Evolutionary conservation across 2,329 filamentous ascomycete genomes (phyloP), one percentile per base, ranked within the genome.

Genomic region (Fusarium neocosmosporiellum): DNA sequence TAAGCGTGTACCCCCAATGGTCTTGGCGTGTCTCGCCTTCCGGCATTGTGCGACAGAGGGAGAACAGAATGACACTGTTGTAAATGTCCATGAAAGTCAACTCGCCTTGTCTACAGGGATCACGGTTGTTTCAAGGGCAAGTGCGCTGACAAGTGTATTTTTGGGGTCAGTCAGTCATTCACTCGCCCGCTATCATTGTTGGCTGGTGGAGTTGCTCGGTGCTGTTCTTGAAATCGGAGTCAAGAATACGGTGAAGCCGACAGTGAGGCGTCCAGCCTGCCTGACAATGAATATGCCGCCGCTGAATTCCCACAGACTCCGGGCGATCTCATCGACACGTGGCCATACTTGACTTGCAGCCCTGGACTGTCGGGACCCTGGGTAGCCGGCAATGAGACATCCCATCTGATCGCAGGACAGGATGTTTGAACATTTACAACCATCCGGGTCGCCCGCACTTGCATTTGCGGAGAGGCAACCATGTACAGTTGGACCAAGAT

Each of bases 301-400:
- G 16, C 24, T 50, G 46, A 29, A 50, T 29, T 29, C 16, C 24
- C 22, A 46, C 41, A 46, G 41, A 46, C 41, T 46, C 41, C 22
- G 41, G 43, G 46, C 31, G 24, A 39, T 39, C 34, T 50, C 20
- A 29, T 29, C 65, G 34, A 53, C 54, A 70, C 67, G 63, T 70
- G 63, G 63, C 63, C 61, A 20, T 41, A 34, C 24, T 43, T 18
- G 33, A 59, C 58, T 70, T 59, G 58, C 33, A 46, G 22, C 14
- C 24, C 33, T 39, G 46, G 7, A 24, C 31, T 36, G 31, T 7
- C 31, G 46, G 46, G 46, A 50, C 16, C 43, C 46, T 18, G 16
- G 16, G 46, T 7, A 5, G 3, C 18, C n/a, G 24, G 46, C 18
- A 27, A 27, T 11, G 46, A 50, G 46, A 50, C 41, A 24, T 46